A percentile compares a stretch with the other conserved stretches of the same genome.
These are phyloP conservation scores for Smallanthus sonchifolius DNA, from an alignment of 129 eudicot genomes.

Conservation along the genomic window DNA sequence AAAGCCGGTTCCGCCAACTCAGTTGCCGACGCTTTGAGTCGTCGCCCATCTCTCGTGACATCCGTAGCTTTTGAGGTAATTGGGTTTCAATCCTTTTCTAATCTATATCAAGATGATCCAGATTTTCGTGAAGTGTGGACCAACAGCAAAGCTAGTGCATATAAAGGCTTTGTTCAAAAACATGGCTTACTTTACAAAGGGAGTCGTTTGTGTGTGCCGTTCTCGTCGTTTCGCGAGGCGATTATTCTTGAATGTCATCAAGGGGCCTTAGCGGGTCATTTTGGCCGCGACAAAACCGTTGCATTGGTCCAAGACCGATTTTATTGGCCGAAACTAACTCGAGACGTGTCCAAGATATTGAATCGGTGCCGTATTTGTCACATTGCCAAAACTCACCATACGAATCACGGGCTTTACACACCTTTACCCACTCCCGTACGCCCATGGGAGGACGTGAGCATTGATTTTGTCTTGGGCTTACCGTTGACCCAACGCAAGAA, in stretches of 20 bases:
- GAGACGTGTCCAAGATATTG: not conserved
- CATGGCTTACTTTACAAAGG: not conserved
- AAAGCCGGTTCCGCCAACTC: too few species aligned
- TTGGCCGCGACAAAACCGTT: not conserved
- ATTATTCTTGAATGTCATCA: not conserved
- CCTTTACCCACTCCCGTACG: not conserved
- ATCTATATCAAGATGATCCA: too few species aligned
- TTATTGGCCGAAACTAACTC: not conserved
- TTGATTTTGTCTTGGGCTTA: not conserved
- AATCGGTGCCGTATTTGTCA: too few species aligned
- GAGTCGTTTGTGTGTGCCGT: not conserved
- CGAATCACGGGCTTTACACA: not conserved
- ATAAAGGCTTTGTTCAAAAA: not conserved
- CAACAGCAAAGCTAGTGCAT: not conserved
- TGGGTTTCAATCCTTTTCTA: too few species aligned
- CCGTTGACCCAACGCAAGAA: not conserved
- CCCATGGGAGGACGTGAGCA: not conserved
- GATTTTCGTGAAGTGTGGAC: too few species aligned
- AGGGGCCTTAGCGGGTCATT: not conserved
- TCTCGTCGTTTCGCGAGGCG: not conserved
- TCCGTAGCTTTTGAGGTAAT: too few species aligned
- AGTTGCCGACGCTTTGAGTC: too few species aligned
- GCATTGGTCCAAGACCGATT: not conserved
- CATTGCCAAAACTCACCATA: not conserved
- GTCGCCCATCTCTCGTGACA: too few species aligned